Evolutionary conservation across 225 moss, liverwort and hornwort genomes (phyloP).

Genomic region (Sphagnum tenellum): DNA sequence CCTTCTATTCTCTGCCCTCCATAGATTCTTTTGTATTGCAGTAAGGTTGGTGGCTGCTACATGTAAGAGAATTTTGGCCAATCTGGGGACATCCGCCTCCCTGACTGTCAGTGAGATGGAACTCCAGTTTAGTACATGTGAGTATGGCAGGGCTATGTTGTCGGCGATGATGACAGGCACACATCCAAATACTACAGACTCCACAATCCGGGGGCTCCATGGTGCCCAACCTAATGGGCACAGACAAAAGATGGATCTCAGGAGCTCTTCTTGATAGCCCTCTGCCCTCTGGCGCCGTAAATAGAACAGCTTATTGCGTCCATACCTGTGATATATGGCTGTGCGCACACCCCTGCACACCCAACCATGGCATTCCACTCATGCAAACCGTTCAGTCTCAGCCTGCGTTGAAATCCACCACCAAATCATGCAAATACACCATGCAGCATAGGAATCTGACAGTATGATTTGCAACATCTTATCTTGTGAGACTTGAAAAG

Average conservation of each 20-base stretch:
- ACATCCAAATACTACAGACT: slow-evolving; percentile 82
- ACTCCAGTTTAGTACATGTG: slow-evolving; percentile 71
- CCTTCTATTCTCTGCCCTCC: slow-evolving; percentile 63
- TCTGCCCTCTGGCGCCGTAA: slow-evolving; percentile 54
- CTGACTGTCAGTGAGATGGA: slow-evolving; percentile 64
- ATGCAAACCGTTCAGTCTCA: no score
- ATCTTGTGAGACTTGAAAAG: no score
- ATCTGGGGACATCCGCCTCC: slow-evolving; percentile 60
- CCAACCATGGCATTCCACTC: no score
- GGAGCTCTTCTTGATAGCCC: slow-evolving; percentile 69
- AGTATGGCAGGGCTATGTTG: slow-evolving; percentile 77
- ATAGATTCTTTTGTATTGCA: slow-evolving; percentile 69
- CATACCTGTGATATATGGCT: slow-evolving; percentile 60
- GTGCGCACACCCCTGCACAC: slow-evolving; percentile 70
- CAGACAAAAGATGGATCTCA: slow-evolving; percentile 76
- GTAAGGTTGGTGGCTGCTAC: slow-evolving; percentile 77
- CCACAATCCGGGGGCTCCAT: slow-evolving; percentile 97
- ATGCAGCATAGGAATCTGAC: no score
- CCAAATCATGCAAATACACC: no score
- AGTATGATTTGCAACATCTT: no score
- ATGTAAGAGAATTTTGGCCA: slow-evolving; percentile 54
- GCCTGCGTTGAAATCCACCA: no score
- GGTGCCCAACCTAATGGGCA: slow-evolving; percentile 97
- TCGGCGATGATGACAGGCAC: slow-evolving; percentile 95
- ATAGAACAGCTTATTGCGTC: slow-evolving; percentile 55